Evolutionary conservation across 1,284 basidiomycete species (phyloP).

Genomic region (Rhizopogon hawkerae): DNA sequence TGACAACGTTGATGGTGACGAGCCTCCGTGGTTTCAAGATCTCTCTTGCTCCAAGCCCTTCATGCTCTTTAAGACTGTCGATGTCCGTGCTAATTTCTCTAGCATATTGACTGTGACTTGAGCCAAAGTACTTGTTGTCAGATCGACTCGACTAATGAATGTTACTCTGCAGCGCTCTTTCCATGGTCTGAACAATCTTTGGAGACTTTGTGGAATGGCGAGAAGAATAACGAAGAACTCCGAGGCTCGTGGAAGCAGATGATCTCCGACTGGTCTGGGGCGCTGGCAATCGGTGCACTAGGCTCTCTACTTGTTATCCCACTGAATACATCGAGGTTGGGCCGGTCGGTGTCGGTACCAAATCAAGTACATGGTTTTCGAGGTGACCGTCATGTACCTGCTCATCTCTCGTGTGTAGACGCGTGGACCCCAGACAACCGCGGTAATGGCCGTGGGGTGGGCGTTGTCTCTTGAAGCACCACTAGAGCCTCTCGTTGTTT

Average conservation of each 20-base stretch:
- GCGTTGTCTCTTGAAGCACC: slow-evolving; percentile 37
- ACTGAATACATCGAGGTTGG: not conserved
- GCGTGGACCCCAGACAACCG: slow-evolving; percentile 5
- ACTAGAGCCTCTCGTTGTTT: slow-evolving; percentile 47
- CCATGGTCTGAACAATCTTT: slow-evolving; percentile 48
- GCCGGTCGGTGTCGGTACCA: not conserved
- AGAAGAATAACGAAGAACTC: slow-evolving; percentile 25
- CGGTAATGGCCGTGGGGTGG: slow-evolving; percentile 41
- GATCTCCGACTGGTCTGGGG: slow-evolving; percentile 38
- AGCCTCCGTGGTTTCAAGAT: slow-evolving; percentile 1
- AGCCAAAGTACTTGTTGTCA: slow-evolving; percentile 8
- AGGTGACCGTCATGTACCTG: not conserved
- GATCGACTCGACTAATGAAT: slow-evolving; percentile 20
- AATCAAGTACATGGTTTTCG: not conserved
- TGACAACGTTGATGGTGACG: not conserved
- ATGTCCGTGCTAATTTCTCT: slow-evolving; percentile 18
- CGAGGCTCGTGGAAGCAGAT: slow-evolving; percentile 37
- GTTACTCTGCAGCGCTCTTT: slow-evolving; percentile 40
- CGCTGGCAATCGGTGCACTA: slow-evolving; percentile 41
- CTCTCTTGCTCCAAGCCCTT: slow-evolving; percentile 10
- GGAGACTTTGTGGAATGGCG: slow-evolving; percentile 39
- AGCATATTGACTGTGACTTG: slow-evolving; percentile 6
- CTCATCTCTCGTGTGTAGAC: slow-evolving; percentile 11
- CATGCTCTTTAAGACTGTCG: slow-evolving; percentile 21
- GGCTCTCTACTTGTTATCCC: slow-evolving; percentile 32